Evolutionary conservation across 2,329 filamentous ascomycete species (phyloP).

Genomic region (Diplodia sapinea): DNA sequence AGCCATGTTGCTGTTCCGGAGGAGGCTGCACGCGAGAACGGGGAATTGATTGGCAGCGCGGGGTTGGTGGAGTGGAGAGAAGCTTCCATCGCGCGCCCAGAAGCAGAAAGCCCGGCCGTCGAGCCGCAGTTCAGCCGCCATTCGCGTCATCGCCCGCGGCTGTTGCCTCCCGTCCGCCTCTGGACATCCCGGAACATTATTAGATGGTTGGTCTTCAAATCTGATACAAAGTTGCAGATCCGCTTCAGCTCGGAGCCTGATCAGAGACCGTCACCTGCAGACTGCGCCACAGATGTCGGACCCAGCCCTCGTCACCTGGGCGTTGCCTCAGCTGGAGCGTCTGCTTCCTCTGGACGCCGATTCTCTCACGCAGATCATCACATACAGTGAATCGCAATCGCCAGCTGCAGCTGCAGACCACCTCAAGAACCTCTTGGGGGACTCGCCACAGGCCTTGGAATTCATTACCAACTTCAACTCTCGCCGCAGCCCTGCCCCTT

Average conservation of each 20-base stretch:
- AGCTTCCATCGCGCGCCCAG: background rate
- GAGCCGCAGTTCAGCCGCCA: background rate
- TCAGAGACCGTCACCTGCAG: background rate
- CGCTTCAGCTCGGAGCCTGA: background rate
- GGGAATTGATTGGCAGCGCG: background rate
- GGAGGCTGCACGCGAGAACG: background rate
- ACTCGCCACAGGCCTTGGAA: constrained; percentile 75
- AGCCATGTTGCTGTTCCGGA: constrained; percentile 60
- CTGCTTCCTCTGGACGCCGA: constrained; percentile 85
- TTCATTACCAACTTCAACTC: constrained; percentile 79
- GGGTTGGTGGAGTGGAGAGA: background rate
- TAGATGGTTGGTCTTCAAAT: background rate
- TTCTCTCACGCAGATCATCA: constrained; percentile 81
- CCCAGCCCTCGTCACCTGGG: constrained; percentile 55
- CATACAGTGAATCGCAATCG: constrained; percentile 78
- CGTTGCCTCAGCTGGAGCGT: constrained; percentile 73
- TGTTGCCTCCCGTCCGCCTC: too few species aligned
- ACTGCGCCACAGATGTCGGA: background rate
- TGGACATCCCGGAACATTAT: background rate
- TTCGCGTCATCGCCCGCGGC: constrained; percentile 16
- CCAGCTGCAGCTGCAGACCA: constrained; percentile 81
- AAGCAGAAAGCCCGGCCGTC: background rate
- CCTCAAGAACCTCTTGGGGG: constrained; percentile 85
- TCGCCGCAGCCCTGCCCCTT: constrained; percentile 53
- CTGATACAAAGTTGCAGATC: background rate